Evolutionary conservation across 2,329 filamentous ascomycete genomes (phyloP).

Genomic region (Claviceps sp.): DNA sequence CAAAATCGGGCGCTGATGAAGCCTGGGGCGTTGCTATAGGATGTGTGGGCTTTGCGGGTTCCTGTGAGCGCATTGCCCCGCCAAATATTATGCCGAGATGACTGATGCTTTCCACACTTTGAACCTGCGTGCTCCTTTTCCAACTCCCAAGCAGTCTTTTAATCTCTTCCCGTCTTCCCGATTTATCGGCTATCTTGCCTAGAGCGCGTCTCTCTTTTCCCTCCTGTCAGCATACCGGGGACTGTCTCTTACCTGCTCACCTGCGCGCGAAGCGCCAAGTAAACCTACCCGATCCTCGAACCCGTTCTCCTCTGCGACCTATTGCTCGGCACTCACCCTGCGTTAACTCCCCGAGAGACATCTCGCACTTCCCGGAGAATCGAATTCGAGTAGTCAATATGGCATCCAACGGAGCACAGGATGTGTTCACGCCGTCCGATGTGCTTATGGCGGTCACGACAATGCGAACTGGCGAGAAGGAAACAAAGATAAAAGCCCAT

Average conservation of each 20-base stretch:
- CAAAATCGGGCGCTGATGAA: too few relatives aligned
- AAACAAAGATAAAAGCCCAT: conserved; percentile 80
- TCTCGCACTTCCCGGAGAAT: neutral
- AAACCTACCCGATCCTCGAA: neutral
- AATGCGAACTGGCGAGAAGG: conserved; percentile 75
- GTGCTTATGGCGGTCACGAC: conserved; percentile 81
- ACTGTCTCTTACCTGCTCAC: neutral
- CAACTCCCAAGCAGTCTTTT: neutral
- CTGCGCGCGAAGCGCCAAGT: neutral
- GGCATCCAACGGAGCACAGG: conserved; percentile 51
- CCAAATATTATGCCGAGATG: conserved; percentile 13
- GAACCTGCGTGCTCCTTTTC: conserved; percentile 8
- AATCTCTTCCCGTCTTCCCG: neutral
- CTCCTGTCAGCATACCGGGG: neutral
- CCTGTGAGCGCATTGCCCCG: conserved; percentile 16
- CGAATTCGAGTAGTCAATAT: conserved; percentile 28
- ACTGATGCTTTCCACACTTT: conserved; percentile 7
- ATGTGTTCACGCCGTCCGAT: conserved; percentile 58
- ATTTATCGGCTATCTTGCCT: neutral
- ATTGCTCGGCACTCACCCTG: neutral
- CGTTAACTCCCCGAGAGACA: neutral
- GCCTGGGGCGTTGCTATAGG: too few relatives aligned
- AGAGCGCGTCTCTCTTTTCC: neutral
- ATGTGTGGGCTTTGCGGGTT: neutral
- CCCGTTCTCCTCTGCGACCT: neutral